Base-by-base conservation (phyloP, 164 flowering plant genomes). In the Kalanchoe fedtschenkoi region DNA sequence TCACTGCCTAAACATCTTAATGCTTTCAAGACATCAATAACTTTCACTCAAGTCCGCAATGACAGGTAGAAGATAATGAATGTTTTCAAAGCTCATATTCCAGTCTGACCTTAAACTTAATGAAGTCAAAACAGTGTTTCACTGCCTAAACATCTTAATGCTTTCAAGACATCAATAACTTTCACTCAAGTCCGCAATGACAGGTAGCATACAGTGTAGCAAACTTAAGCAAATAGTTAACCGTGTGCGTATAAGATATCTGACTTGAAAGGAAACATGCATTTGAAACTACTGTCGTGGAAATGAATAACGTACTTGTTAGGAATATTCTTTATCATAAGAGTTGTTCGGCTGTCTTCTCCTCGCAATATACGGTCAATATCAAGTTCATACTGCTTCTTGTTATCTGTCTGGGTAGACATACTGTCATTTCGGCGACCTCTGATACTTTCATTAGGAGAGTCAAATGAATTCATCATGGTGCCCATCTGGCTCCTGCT, bases 261-360 rank as follows among this genome's bases (percentile, higher is more conserved):
- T 5, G 21, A 44, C 6, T 24, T n/a, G 9, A n/a, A 24, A 44
- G 21, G 6, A 19, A n/a, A 44, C 24, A 42, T n/a, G 26, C n/a
- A n/a, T 44, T 44, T n/a, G 24, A 6, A 19, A 44, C 51, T 44
- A 44, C 17, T 15, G 46, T 42, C 2, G 9, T n/a, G 21, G 24
- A 19, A 59, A 55, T 34, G 28, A 35, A 66, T n/a, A 5, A 63
- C 76, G 58, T 81, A 83, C 88, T 83, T 83, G 74, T 83, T 83
- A 58, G 88, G 88, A 63, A 83, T 81, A 65, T 83, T 83, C 78
- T 83, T 83, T 44, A 83, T 69, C 88, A 83, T 83, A 24, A 83
- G 79, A 4, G 88, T 83, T 53, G 88, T 83, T 51, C 88, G 75
- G 58, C 44, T 75, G 67, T 83, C 88, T 28, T 79, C 82, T 58